Evolutionary conservation across 805 yeast species (phyloP), one percentile per base, ranked within the genome.

Genomic region (Lipomyces yamadae): DNA sequence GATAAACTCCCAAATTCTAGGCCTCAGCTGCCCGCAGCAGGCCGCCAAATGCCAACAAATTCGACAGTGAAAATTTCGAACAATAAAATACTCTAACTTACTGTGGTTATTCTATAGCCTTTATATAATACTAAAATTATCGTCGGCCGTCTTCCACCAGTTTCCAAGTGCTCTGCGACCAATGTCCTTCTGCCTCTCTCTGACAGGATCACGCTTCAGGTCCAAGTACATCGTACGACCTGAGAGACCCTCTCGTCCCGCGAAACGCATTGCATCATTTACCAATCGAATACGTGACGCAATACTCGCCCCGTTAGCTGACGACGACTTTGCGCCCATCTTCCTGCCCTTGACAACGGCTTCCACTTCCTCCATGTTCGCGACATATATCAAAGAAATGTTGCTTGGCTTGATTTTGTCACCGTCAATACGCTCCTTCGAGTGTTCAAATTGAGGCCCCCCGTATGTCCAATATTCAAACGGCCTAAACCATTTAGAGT

Each of bases 281-380:
- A 45, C 52, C 15, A 73, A 15, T 30, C 56, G 37, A 42, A 56
- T 29, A n/a, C 76, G 62, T 13, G 67, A 67, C 6, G 72, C 66
- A 34, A 61, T 29, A 50, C 76, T 73, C 2, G 58, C 61, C 24
- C 73, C 73, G n/a, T 63, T 65, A 13, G 65, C 70, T 10, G 69
- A 35, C 34, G 64, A 63, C 7, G 70, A 63, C 57, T 70, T 70
- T 15, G 70, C 61, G 5, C 77, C 77, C 75, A 74, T 72, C 50
- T 65, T 68, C 24, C 70, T 71, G 2, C 77, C 77, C 32, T 69
- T 72, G 24, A 72, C 62, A 7, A 75, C 58, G 4, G 70, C 73
- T 63, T 75, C 72, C 52, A 52, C 54, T 15, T 50, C 54, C 29
- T 5, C n/a, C 37, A 29, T 56, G 63, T n/a, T 75, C 73, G 60